Percentiles rank a stretch among this genome's conserved stretches.
Conservation (phyloP, 2,329 filamentous ascomycete genomes). For the Fusarium multiceps region DNA sequence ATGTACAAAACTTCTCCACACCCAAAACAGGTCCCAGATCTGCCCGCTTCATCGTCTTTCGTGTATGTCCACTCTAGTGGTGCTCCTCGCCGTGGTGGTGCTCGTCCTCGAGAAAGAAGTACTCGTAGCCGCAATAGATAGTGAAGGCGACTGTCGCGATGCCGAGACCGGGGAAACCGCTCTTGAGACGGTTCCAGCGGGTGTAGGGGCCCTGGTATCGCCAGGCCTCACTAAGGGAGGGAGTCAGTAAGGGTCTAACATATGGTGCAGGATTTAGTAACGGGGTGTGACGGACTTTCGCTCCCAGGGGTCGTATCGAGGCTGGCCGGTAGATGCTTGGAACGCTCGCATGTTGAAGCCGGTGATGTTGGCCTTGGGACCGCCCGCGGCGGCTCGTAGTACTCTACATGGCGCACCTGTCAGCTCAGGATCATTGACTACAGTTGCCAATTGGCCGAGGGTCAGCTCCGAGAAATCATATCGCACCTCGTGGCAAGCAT, state of each 20-base stretch:
- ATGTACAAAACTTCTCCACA: conserved; percentile 41
- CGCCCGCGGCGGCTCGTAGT: conserved; percentile 63
- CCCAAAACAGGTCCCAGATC: conserved; percentile 16
- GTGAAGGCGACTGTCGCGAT: conserved; percentile 93
- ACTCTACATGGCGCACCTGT: conserved; percentile 47
- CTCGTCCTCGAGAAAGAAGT: conserved; percentile 83
- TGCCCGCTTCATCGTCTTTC: conserved; percentile 18
- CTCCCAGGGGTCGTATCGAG: conserved; percentile 75
- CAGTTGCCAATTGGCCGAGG: conserved; percentile 13
- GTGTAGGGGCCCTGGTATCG: conserved; percentile 90
- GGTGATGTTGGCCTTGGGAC: conserved; percentile 79
- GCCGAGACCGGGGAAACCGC: conserved; percentile 88
- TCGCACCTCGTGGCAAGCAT: conserved; percentile 57
- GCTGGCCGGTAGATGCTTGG: conserved; percentile 74
- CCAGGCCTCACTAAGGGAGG: conserved; percentile 82
- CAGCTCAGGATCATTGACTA: conserved; percentile 21
- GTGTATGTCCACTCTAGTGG: conserved; percentile 52
- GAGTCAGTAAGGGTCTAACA: conserved; percentile 12
- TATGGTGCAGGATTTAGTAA: background rate
- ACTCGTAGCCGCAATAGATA: conserved; percentile 89
- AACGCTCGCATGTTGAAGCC: conserved; percentile 91
- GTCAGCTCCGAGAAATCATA: background rate
- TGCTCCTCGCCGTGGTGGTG: conserved; percentile 70
- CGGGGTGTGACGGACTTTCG: conserved; percentile 62
- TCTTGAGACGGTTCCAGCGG: conserved; percentile 88